Conservation (phyloP, 139 green algal species). For the Chlorella sp. region DNA sequence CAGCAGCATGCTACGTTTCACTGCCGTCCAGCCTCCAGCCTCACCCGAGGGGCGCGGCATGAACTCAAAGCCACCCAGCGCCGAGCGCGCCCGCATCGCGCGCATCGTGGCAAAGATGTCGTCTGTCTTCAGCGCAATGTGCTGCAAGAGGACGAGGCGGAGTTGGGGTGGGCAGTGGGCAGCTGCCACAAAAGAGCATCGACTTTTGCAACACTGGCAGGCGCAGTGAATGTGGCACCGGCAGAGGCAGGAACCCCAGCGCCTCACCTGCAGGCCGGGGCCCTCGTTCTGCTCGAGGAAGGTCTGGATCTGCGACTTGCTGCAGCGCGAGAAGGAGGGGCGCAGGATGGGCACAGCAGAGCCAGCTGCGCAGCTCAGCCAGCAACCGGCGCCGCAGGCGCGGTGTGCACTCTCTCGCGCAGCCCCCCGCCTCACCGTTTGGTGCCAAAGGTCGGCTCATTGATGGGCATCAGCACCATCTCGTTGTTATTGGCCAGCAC, state of each 20-base stretch:
- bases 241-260: no score
- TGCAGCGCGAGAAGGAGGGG: not conserved
- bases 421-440: constrained; percentile 27
- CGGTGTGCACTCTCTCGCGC: not conserved
- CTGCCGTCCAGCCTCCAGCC: no score
- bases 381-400: no score
- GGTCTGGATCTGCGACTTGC: constrained; percentile 85
- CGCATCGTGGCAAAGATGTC: constrained; percentile 93
- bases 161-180: no score
- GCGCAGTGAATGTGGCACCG: no score
- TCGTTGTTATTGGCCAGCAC: constrained; percentile 95
- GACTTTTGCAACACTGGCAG: no score
- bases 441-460: constrained; percentile 96
- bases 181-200: no score
- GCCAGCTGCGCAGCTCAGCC: no score
- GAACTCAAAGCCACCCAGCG: constrained; percentile 83
- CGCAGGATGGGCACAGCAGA: no score
- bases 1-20: no score
- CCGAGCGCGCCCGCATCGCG: constrained; percentile 58
- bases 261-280: constrained; percentile 86
- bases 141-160: no score
- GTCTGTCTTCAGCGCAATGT: constrained; percentile 95
- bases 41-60: constrained; percentile 82
- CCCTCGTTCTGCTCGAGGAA: constrained; percentile 99
- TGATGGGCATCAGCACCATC: constrained; percentile 94